A percentile compares a stretch with the other conserved stretches of the same genome.
Evolutionary conservation across 1,284 basidiomycete species (phyloP).

Genomic region (Microbotryum saponariae): DNA sequence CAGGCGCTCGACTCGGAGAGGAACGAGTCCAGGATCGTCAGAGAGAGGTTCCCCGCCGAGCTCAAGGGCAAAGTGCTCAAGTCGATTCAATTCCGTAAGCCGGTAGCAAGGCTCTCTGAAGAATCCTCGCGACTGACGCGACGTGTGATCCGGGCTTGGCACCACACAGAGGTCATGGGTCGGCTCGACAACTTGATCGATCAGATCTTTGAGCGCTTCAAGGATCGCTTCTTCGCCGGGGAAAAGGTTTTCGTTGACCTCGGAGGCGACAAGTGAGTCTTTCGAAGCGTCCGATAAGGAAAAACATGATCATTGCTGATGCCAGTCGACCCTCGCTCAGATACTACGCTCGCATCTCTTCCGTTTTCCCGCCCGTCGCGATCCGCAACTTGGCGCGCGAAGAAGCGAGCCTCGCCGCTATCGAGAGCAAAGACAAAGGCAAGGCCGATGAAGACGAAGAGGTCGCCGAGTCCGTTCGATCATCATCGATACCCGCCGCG

Average conservation of each 20-base stretch:
- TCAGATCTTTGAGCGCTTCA: constrained; percentile 87
- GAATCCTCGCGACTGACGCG: background rate
- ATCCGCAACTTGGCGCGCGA: constrained; percentile 36
- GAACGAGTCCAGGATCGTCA: constrained; percentile 76
- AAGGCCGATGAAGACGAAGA: background rate
- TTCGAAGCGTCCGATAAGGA: no score
- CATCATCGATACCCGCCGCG: constrained; percentile 33
- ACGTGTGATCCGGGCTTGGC: background rate
- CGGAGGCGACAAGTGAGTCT: constrained; percentile 36
- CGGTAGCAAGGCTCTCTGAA: background rate
- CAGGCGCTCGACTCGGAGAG: constrained; percentile 85
- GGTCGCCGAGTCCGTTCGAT: constrained; percentile 38
- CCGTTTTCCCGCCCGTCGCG: constrained; percentile 61
- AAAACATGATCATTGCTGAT: constrained; percentile 30
- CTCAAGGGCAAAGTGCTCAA: constrained; percentile 84
- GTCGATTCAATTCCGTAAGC: constrained; percentile 92
- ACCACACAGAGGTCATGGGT: constrained; percentile 74
- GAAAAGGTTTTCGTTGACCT: constrained; percentile 51
- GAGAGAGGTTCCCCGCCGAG: constrained; percentile 81
- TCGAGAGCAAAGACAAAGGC: background rate
- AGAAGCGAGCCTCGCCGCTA: constrained; percentile 2
- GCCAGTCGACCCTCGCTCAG: constrained; percentile 43
- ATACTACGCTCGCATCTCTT: constrained; percentile 66
- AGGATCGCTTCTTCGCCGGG: constrained; percentile 82
- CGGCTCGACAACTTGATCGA: constrained; percentile 91